These are phyloP conservation scores for Vaccinium vitisidaea DNA, from an alignment of 148 eudicot genomes.

Conservation along the genomic window DNA sequence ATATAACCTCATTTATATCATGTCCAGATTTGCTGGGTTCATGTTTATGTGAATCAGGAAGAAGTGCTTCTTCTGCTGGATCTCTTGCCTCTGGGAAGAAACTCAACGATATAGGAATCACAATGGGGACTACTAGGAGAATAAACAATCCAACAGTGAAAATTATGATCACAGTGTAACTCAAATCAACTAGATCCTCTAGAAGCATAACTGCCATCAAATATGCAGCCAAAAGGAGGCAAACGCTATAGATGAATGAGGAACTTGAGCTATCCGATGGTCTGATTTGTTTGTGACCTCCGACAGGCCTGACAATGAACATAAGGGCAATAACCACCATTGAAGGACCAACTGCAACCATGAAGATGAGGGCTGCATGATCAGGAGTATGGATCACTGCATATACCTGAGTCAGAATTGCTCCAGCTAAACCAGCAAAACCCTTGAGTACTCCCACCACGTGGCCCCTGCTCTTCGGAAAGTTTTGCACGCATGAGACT, in stretches of 20 bases:
- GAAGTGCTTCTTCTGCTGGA: slow-evolving; percentile 53
- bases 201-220: slow-evolving; percentile 92
- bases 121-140: slow-evolving; percentile 56
- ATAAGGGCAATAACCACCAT: slow-evolving; percentile 76
- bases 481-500: slow-evolving; percentile 94
- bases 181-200: slow-evolving; percentile 65
- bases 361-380: slow-evolving; percentile 85
- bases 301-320: slow-evolving; percentile 82
- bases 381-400: slow-evolving; percentile 62
- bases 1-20: slow-evolving; percentile 55
- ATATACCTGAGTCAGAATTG: slow-evolving; percentile 75
- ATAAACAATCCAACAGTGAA: slow-evolving; percentile 61
- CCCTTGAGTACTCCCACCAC: slow-evolving; percentile 95
- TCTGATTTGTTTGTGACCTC: slow-evolving; percentile 80
- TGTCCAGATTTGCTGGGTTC: slow-evolving; percentile 42
- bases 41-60: slow-evolving; percentile 38
- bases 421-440: slow-evolving; percentile 89
- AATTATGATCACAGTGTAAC: slow-evolving; percentile 48
- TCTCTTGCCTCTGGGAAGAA: slow-evolving; percentile 46
- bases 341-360: slow-evolving; percentile 93
- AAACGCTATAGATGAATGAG: slow-evolving; percentile 64
- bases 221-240: slow-evolving; percentile 87
- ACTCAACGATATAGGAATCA: slow-evolving; percentile 53
- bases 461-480: slow-evolving; percentile 86
- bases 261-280: slow-evolving; percentile 61